Evolutionary conservation across 2,329 filamentous ascomycete species (phyloP), one percentile per base, ranked within the genome.

Genomic region (Cordyceps pruinosa): DNA sequence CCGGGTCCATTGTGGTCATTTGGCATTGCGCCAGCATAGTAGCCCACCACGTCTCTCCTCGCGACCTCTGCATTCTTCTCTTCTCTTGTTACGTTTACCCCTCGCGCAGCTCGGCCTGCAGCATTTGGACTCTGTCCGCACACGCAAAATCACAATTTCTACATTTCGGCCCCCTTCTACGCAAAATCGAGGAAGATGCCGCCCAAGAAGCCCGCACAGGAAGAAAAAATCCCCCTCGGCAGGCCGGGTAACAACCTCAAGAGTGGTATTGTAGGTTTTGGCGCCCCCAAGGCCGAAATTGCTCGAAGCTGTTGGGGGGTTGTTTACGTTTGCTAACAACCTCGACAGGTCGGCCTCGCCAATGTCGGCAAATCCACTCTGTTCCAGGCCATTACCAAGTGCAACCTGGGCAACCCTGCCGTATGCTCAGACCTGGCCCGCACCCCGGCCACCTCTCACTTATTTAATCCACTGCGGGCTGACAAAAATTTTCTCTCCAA

Each of bases 381-480:
- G 68, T 99, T 99, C 85, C 95, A 99, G 81, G 91, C 94, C 72
- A 97, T 99, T 77, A 99, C 94, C 72, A 97, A 97, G 82, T 96
- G 88, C 76, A 85, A 86, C 64, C 87, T 99, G 69, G 94, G 95
- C 77, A 99, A 97, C 80, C 95, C 95, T 68, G 94, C 94, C 79
- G 87, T 90, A 81, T 75, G 85, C 81, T 47, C 39, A 49, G 10
- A 23, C 34, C 34, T 12, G 35, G 21, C 34, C 34, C 34, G 45
- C 46, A 49, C 39, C 35, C 47, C 37, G 26, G 47, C 42, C 56
- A 26, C 23, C 56, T n/a, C n/a, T n/a, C n/a, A n/a, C n/a, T 41
- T 56, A 59, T 53, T 53, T 51, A 51, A 49, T 46, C 48, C 56
- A 52, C 48, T 30, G 37, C 37, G 68, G 72, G 66, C 70, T 72